Conservation (phyloP, 2,329 filamentous ascomycete species). For the Fusarium subtropicale region DNA sequence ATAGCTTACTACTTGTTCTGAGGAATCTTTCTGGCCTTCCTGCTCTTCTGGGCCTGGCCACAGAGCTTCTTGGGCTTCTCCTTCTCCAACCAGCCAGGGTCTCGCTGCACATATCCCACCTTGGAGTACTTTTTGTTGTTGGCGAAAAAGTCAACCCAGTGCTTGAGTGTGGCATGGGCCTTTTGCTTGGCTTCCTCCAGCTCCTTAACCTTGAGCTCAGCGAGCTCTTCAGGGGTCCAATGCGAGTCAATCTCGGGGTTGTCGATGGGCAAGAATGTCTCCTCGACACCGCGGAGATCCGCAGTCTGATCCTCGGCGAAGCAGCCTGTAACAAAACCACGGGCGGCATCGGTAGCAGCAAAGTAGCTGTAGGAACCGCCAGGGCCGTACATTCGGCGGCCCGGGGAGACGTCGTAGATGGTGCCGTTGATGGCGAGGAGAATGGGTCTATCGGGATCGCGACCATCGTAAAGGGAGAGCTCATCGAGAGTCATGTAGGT, state of each 20-base stretch:
- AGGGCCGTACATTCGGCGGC: constrained; percentile 78
- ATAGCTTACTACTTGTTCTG: constrained; percentile 11
- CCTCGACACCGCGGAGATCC: constrained; percentile 88
- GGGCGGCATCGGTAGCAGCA: constrained; percentile 84
- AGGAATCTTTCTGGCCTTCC: constrained; percentile 61
- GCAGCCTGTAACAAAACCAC: constrained; percentile 92
- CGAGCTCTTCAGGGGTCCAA: constrained; percentile 67
- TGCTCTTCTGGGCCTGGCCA: constrained; percentile 71
- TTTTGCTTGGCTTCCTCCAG: constrained; percentile 70
- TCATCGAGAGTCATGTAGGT: constrained; percentile 79
- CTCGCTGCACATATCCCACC: constrained; percentile 78
- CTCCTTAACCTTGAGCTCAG: constrained; percentile 70
- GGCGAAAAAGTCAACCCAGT: constrained; percentile 87
- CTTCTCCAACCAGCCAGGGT: constrained; percentile 70
- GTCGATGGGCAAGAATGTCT: constrained; percentile 80
- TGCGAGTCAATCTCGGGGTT: constrained; percentile 70
- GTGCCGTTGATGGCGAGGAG: constrained; percentile 91
- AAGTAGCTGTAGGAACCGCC: constrained; percentile 91
- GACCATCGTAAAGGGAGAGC: constrained; percentile 81
- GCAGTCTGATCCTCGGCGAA: constrained; percentile 86
- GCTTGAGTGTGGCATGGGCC: constrained; percentile 74
- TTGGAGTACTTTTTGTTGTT: constrained; percentile 83
- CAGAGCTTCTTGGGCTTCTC: constrained; percentile 75
- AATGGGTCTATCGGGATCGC: constrained; percentile 78
- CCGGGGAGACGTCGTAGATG: constrained; percentile 84